Evolutionary conservation across 1,284 basidiomycete species (phyloP), one percentile per base, ranked within the genome.

Genomic region (Irpex sp.): DNA sequence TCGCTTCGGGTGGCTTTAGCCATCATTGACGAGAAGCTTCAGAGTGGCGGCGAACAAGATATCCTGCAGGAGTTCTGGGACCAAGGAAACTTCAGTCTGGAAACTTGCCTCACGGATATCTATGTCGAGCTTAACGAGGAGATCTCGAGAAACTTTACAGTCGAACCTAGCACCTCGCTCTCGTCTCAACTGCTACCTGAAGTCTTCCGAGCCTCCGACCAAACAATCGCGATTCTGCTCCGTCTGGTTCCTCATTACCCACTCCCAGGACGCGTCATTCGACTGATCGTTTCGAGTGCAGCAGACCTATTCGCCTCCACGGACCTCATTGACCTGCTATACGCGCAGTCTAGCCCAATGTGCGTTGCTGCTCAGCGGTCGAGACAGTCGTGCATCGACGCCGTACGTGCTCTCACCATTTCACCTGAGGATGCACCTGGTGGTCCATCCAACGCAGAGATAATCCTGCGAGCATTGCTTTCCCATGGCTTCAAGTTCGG

Each of bases 1-100:
- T 82, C 81, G 5, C 72, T 91, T 8, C 82, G 90, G 4, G 83
- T 90, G 17, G 85, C 89, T 0, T 68, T 89, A 13, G 83, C 83
- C 0, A 75, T 91, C 17, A 69, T 91, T 5, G 70, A 77, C 38
- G 77, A 79, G 34, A 85, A 87, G 62, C 70, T 91, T 6, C 77
- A 80, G 19, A 80, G 81, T 11, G 72, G 75, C 49, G 84, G 82
- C 5, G 86, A 87, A 66, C 83, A 81, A 77, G 77, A 75, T 15
- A 75, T 86, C 7, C 71, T 90, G 7, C 76, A 85, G 61, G 77
- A 80, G 0, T 80, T 86, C 60, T 88, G 89, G 87, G 77, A 79
- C 8, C 84, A 87, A 65, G 77, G 82, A 0, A 76, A 77, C 4
- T 83, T 85, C 66, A 85, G 85, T 9, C 74, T 91, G 47, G 70